These are phyloP conservation scores for Blastomyces emzantsi DNA, from an alignment of 2,329 filamentous ascomycete genomes.

Conservation along the genomic window DNA sequence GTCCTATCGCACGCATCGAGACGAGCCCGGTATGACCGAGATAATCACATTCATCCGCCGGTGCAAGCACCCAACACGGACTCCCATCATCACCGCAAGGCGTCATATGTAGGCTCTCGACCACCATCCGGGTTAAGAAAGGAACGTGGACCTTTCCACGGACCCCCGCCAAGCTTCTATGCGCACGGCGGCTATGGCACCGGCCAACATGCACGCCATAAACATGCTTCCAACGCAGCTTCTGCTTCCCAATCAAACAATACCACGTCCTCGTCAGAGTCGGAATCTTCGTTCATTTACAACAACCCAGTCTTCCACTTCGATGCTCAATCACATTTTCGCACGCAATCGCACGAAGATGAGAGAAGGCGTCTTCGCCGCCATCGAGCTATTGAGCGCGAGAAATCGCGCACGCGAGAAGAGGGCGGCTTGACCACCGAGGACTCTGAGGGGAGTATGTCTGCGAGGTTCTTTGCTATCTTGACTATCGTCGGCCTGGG, in stretches of 20 bases:
- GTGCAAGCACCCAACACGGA: conserved; percentile 24
- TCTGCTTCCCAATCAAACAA: conserved; percentile 14
- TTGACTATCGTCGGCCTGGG: conserved; percentile 30
- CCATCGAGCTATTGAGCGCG: conserved; percentile 27
- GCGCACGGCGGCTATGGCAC: conserved; percentile 67
- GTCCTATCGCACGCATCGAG: conserved; percentile 63
- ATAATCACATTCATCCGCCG: conserved; percentile 30
- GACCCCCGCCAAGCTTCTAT: conserved; percentile 86
- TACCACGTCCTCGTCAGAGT: conserved; percentile 19
- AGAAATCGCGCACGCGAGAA: conserved; percentile 24
- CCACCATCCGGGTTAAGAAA: conserved; percentile 73
- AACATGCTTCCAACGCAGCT: conserved; percentile 9
- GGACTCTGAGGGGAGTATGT: conserved; percentile 31
- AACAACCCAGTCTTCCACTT: conserved; percentile 63
- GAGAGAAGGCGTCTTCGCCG: conserved; percentile 40
- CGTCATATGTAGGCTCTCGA: conserved; percentile 50
- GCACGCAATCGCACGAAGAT: conserved; percentile 61
- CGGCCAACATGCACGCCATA: conserved; percentile 8
- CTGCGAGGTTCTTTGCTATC: conserved; percentile 32
- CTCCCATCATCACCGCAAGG: conserved; percentile 37
- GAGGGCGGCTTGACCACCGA: conserved; percentile 39
- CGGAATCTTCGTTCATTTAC: conserved; percentile 29
- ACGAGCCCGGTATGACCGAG: conserved; percentile 70
- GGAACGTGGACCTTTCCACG: conserved; percentile 65
- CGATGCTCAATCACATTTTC: conserved; percentile 60